A percentile compares a stretch with the other conserved stretches of the same genome.
Evolutionary conservation across 805 yeast species (phyloP).

Genomic region (Grigorovia yakushimaensis): DNA sequence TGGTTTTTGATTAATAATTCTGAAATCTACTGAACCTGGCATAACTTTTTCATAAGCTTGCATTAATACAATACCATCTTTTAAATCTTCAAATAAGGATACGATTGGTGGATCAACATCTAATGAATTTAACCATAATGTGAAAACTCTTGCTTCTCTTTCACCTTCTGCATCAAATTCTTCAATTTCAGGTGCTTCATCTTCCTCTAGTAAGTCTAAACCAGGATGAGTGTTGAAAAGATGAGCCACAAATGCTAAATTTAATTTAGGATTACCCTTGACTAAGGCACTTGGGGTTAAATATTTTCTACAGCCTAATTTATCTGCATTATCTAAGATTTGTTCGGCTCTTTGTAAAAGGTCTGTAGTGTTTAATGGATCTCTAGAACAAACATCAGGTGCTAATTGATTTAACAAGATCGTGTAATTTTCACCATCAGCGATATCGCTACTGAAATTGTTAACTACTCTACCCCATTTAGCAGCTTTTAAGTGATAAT

Average conservation of each 20-base stretch:
- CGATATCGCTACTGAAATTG: slow-evolving; percentile 79
- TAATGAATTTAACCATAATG: slow-evolving; percentile 91
- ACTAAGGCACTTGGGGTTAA: slow-evolving; percentile 88
- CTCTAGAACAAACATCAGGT: slow-evolving; percentile 70
- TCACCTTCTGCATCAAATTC: slow-evolving; percentile 99
- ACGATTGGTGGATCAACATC: slow-evolving; percentile 95
- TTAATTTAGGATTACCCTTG: slow-evolving; percentile 92
- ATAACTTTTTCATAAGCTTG: slow-evolving; percentile 94
- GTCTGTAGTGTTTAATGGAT: slow-evolving; percentile 74
- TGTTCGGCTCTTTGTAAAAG: slow-evolving; percentile 77
- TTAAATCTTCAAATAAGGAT: slow-evolving; percentile 83
- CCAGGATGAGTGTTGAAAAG: slow-evolving; percentile 96
- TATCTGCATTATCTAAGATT: slow-evolving; percentile 78
- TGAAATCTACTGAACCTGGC: slow-evolving; percentile 80
- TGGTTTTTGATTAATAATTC: slow-evolving; percentile 80
- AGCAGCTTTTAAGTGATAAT: slow-evolving; percentile 89
- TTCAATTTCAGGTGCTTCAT: slow-evolving; percentile 87
- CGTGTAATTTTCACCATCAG: slow-evolving; percentile 94
- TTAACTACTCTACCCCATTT: slow-evolving; percentile 76
- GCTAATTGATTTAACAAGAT: slow-evolving; percentile 79
- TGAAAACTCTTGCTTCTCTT: slow-evolving; percentile 97
- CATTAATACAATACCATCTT: slow-evolving; percentile 79
- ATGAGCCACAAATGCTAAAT: slow-evolving; percentile 95
- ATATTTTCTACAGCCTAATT: slow-evolving; percentile 85
- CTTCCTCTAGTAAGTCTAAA: slow-evolving; percentile 86